A percentile compares a stretch with the other conserved stretches of the same genome.
Conservation (phyloP, 2,329 filamentous ascomycete species). For the Paramyrothecium roridum region DNA sequence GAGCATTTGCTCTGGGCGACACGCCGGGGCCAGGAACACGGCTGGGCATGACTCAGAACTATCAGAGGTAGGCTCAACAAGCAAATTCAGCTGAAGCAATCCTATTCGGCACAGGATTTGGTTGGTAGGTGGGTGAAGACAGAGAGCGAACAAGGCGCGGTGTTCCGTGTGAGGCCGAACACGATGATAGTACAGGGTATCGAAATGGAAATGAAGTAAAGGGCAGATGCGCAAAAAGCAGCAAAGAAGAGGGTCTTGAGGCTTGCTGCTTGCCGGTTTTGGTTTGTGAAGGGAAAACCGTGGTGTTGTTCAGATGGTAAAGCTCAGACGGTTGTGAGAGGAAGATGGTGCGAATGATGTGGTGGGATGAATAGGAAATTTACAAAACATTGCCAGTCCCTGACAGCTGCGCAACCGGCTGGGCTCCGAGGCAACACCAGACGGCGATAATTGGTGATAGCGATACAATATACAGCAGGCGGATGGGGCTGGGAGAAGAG, state of each 20-base stretch:
- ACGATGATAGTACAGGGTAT: constrained; percentile 3
- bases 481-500: neutral
- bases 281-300: no score
- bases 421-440: constrained; percentile 21
- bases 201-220: constrained; percentile 12
- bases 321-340: no score
- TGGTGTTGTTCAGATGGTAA: no score
- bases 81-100: neutral
- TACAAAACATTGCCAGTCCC: no score
- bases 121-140: neutral
- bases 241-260: no score
- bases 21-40: no score
- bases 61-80: neutral
- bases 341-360: no score
- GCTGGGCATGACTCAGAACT: no score
- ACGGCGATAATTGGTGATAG: constrained; percentile 21
- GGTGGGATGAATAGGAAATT: no score
- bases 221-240: constrained; percentile 7
- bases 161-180: neutral
- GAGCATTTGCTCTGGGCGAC: no score
- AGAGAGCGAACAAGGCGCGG: neutral
- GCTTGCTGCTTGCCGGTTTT: no score
- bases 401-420: constrained; percentile 3
- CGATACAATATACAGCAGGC: neutral
- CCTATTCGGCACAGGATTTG: neutral